These are phyloP conservation scores for Ophiosphaerella narmari DNA, from an alignment of 2,329 filamentous ascomycete genomes.

Conservation along the genomic window DNA sequence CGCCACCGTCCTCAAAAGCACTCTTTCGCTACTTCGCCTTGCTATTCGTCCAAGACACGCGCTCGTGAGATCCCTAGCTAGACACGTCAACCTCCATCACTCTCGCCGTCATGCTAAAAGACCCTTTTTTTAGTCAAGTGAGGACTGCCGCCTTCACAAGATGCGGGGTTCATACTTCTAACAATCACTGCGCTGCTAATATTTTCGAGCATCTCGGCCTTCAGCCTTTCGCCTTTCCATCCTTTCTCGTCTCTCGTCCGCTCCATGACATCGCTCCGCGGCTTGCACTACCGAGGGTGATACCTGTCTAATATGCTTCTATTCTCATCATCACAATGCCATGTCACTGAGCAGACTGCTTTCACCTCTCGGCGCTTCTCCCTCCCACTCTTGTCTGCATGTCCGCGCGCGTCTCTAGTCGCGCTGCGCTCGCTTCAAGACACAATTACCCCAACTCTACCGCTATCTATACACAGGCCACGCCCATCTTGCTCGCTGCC, in stretches of 20 bases:
- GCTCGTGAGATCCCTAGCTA: conserved; percentile 15
- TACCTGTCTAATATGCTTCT: conserved; percentile 30
- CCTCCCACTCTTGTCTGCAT: conserved; percentile 20
- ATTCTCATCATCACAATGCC: conserved; percentile 27
- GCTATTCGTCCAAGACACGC: conserved; percentile 10
- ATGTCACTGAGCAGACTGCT: conserved; percentile 15
- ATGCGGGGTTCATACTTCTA: conserved; percentile 17
- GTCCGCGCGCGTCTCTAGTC: conserved; percentile 19
- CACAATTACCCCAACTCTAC: conserved; percentile 1
- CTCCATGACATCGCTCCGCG: conserved; percentile 2
- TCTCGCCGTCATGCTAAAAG: conserved; percentile 23
- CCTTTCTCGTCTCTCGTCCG: conserved; percentile 5
- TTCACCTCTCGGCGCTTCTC: conserved; percentile 19
- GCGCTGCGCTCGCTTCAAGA: conserved; percentile 17
- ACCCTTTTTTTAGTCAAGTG: conserved; percentile 15
- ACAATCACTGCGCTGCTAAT: conserved; percentile 15
- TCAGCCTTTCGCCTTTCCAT: conserved; percentile 12
- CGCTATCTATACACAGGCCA: conserved; percentile 8
- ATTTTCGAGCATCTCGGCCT: conserved; percentile 9
- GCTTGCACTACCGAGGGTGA: conserved; percentile 4
- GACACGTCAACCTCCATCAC: conserved; percentile 24
- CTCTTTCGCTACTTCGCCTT: background rate
- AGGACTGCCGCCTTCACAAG: conserved; percentile 13
- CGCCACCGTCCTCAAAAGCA: no score
- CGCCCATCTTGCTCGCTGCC: background rate